These are phyloP conservation scores for Coprinopsis sp. DNA, from an alignment of 768 basidiomycete species.

Conservation along the genomic window DNA sequence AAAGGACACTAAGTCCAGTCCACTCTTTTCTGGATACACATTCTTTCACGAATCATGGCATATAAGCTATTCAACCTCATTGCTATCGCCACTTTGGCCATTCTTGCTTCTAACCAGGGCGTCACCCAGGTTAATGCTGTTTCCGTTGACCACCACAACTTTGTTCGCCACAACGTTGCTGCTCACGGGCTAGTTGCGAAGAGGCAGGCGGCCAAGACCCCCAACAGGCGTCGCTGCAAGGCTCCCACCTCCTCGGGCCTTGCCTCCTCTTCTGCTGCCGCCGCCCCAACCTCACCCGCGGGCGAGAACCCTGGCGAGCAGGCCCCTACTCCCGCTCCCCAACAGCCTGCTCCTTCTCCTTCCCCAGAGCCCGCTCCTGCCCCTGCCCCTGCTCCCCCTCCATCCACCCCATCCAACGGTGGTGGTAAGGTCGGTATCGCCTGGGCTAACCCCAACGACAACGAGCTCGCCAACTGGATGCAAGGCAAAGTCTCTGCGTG, in stretches of 20 bases:
- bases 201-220: conserved; percentile 40
- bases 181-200: conserved; percentile 44
- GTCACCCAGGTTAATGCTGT: conserved; percentile 50
- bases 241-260: conserved; percentile 34
- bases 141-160: conserved; percentile 34
- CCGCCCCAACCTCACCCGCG: conserved; percentile 12
- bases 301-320: not conserved
- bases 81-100: conserved; percentile 52
- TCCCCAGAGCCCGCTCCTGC: not conserved
- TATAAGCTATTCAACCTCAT: conserved; percentile 53
- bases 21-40: no score
- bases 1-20: no score
- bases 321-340: conserved; percentile 16
- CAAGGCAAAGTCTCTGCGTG: conserved; percentile 41
- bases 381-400: not conserved
- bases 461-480: conserved; percentile 47
- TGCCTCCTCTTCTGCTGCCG: no score
- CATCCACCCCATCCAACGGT: conserved; percentile 3
- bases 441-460: conserved; percentile 57
- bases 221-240: conserved; percentile 51
- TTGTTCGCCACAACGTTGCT: conserved; percentile 38
- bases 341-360: no score
- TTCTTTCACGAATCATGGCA: conserved; percentile 39
- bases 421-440: conserved; percentile 55
- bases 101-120: conserved; percentile 48